Evolutionary conservation across 768 basidiomycete species (phyloP), one percentile per base, ranked within the genome.

Genomic region (Trametes sanguinea): DNA sequence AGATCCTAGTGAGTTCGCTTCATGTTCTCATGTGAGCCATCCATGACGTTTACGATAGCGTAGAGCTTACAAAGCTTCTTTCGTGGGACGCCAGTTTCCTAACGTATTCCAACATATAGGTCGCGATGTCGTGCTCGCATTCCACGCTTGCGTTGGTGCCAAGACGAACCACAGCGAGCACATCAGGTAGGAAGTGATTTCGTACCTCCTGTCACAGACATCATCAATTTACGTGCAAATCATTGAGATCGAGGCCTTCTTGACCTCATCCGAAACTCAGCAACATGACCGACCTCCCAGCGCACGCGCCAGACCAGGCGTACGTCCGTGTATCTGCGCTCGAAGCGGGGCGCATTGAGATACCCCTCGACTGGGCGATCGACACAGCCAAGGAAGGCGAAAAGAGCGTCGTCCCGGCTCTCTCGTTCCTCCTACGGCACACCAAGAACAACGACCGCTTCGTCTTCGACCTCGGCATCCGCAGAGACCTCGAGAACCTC

Each of bases 391-490:
- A 51, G 6, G 57, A 48, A 11, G 63, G 53, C 46, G 63, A 57
- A 32, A 52, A 35, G 7, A 27, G 5, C 43, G 44, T 52, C 47
- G 17, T 62, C 10, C 86, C 85, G 4, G 78, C 80, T 6, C 76
- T 86, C 48, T 76, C 81, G 1, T 87, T 86, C 69, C 76, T 80
- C 57, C 67, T 86, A 42, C 75, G 73, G 9, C 85, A 86, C 63
- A 81, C 83, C 0, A 64, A 64, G 14, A 62, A n/a, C 39, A 30
- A 30, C n/a, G 58, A 63, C 47, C 76, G 69, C 16, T 66, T 83
- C 52, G 66, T 69, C 16, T 86, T 86, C 63, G 86, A 87, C 61
- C 77, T 86, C 30, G 85, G 85, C 14, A 75, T 82, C 14, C 79
- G 84, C 17, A 77, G 77, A 45, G 81, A 85, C 57, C 16, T 46